These are phyloP conservation scores for Cucumis cinereus DNA, from an alignment of 306 rosid species.

Conservation along the genomic window DNA sequence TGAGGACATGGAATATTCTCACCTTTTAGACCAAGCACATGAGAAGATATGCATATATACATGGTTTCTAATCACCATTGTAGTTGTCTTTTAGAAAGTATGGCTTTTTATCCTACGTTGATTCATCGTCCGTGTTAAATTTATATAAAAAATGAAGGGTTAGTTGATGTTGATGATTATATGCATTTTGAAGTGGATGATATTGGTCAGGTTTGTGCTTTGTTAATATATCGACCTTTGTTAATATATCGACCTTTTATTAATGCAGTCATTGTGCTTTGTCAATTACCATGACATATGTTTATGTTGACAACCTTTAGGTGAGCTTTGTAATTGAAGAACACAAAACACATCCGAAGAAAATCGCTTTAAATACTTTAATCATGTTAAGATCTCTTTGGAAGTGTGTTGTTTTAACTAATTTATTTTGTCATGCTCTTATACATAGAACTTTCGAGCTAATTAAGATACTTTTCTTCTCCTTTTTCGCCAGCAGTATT, in stretches of 20 bases:
- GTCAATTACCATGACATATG: too few species aligned
- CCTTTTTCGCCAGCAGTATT: slow-evolving; percentile 21
- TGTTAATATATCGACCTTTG: background rate
- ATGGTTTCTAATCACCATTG: too few species aligned
- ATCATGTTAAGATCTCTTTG: background rate
- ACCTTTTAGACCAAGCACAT: too few species aligned
- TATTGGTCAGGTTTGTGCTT: slow-evolving; percentile 43
- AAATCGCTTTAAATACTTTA: too few species aligned
- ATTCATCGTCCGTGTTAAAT: too few species aligned
- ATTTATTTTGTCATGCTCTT: background rate
- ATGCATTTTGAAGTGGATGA: slow-evolving; percentile 28
- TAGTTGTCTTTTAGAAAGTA: too few species aligned
- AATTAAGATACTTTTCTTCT: background rate
- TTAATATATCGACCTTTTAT: too few species aligned
- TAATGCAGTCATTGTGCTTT: too few species aligned
- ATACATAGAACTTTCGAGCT: background rate
- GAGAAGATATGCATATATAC: too few species aligned
- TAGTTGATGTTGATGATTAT: background rate
- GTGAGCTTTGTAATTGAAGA: background rate
- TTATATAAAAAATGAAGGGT: slow-evolving; percentile 12
- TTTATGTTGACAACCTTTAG: background rate
- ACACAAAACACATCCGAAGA: too few species aligned
- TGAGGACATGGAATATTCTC: too few species aligned
- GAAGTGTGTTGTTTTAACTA: background rate
- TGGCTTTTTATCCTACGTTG: too few species aligned